Percentiles rank a stretch among this genome's conserved stretches.
These are phyloP conservation scores for Sclerotinia subarctica DNA, from an alignment of 2,329 filamentous ascomycete genomes.

Conservation along the genomic window DNA sequence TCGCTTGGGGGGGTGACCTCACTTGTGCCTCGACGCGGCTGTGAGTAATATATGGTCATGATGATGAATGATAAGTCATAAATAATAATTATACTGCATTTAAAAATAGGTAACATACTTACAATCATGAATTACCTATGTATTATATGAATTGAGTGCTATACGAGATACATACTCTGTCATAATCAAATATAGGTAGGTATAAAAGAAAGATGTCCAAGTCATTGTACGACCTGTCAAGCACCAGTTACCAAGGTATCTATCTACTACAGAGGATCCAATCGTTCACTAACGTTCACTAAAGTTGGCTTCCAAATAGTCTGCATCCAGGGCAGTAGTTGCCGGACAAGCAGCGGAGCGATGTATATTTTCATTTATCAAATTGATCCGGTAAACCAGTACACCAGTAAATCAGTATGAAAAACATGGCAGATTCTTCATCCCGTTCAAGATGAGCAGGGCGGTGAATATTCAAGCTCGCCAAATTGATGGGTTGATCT, in stretches of 20 bases:
- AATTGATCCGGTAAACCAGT: too few species aligned
- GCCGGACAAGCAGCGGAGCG: not conserved
- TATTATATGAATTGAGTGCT: too few species aligned
- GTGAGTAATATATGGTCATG: too few species aligned
- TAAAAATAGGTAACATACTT: not conserved
- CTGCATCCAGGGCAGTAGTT: not conserved
- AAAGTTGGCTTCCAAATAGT: not conserved
- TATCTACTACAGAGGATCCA: not conserved
- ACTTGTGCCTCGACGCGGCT: not conserved
- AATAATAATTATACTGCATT: not conserved
- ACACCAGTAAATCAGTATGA: too few species aligned
- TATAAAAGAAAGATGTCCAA: too few species aligned
- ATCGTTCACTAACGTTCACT: not conserved
- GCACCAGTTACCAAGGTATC: not conserved
- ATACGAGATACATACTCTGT: not conserved
- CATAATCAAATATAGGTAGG: not conserved
- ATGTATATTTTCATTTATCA: too few species aligned
- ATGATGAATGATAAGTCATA: not conserved
- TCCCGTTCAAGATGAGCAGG: not conserved
- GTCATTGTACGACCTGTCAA: too few species aligned
- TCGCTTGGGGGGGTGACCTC: constrained; percentile 19
- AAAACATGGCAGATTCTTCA: too few species aligned
- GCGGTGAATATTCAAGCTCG: not conserved
- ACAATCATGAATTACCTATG: not conserved
- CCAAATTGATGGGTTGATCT: too few species aligned